phyloP scores from a whole-genome alignment of 176 grass and related monocot species.

The Oryza longistaminata region DNA sequence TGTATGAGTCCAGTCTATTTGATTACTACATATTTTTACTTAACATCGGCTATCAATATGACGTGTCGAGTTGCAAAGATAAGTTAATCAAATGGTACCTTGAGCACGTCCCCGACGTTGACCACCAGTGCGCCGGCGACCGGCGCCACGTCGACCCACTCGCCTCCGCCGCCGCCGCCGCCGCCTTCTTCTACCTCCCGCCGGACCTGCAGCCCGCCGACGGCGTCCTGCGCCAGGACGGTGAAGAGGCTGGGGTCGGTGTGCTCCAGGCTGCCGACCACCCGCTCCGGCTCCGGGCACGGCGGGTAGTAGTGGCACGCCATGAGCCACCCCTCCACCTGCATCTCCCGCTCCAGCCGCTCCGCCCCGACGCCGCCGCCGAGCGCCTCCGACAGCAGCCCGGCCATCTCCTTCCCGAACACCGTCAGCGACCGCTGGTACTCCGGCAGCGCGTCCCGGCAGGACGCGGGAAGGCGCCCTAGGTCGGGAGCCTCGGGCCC shows the following conservation, averaged over 20 bases:
- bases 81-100: slow-evolving; percentile 35
- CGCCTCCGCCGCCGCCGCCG: not conserved
- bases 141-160: slow-evolving; percentile 44
- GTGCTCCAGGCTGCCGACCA: slow-evolving; percentile 37
- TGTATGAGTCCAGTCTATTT: no score
- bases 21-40: no score
- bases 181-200: not conserved
- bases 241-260: slow-evolving; percentile 53
- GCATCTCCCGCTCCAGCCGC: slow-evolving; percentile 37
- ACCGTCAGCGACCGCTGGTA: slow-evolving; percentile 13
- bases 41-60: not conserved
- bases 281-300: slow-evolving; percentile 44
- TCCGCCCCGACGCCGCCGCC: slow-evolving; percentile 6
- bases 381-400: slow-evolving; percentile 51
- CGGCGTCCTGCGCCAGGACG: slow-evolving; percentile 38
- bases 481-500: not conserved
- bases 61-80: not conserved
- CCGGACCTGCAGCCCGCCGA: slow-evolving; percentile 48
- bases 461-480: slow-evolving; percentile 18
- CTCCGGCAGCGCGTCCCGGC: slow-evolving; percentile 32
- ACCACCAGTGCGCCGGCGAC: slow-evolving; percentile 39
- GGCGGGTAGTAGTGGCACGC: slow-evolving; percentile 64
- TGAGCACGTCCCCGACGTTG: slow-evolving; percentile 50
- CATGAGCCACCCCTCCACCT: slow-evolving; percentile 39
- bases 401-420: slow-evolving; percentile 33